Evolutionary conservation across 768 basidiomycete genomes (phyloP).

Genomic region (Antrodiella citrinella): DNA sequence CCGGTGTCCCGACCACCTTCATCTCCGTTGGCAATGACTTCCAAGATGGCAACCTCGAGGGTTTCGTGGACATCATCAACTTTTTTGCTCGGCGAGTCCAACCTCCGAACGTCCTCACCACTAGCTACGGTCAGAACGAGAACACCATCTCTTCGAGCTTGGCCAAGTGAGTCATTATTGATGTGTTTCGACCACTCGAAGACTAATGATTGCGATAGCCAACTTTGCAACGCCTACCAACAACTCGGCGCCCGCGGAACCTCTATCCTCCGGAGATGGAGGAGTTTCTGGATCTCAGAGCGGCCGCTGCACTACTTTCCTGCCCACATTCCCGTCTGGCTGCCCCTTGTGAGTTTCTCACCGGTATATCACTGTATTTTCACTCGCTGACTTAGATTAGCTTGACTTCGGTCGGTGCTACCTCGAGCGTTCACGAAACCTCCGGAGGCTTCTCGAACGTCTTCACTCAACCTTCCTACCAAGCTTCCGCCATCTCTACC

Average conservation of each 20-base stretch:
- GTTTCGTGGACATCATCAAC: constrained; percentile 26
- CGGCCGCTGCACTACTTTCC: constrained; percentile 21
- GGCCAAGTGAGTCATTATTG: constrained; percentile 17
- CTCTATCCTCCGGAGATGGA: constrained; percentile 30
- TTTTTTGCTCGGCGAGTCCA: constrained; percentile 16
- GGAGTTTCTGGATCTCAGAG: constrained; percentile 26
- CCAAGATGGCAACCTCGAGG: constrained; percentile 21
- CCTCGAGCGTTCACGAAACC: constrained; percentile 23
- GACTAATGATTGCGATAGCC: constrained; percentile 10
- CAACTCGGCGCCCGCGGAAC: constrained; percentile 29
- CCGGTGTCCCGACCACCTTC: constrained; percentile 24
- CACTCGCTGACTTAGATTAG: constrained; percentile 8
- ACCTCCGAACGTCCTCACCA: constrained; percentile 24
- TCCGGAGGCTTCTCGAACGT: constrained; percentile 29
- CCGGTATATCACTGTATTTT: not conserved
- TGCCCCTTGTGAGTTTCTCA: constrained; percentile 24
- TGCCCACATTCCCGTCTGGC: constrained; percentile 28
- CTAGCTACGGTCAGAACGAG: constrained; percentile 27
- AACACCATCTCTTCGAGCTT: constrained; percentile 11
- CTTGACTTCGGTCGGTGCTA: constrained; percentile 30
- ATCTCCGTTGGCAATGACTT: constrained; percentile 24
- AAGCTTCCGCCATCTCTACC: constrained; percentile 26
- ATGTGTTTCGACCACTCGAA: too few species aligned
- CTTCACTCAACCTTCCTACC: constrained; percentile 28
- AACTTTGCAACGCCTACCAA: constrained; percentile 27